These are phyloP conservation scores for Elsinoe ampelina DNA, from an alignment of 2,329 filamentous ascomycete species.

Conservation along the genomic window DNA sequence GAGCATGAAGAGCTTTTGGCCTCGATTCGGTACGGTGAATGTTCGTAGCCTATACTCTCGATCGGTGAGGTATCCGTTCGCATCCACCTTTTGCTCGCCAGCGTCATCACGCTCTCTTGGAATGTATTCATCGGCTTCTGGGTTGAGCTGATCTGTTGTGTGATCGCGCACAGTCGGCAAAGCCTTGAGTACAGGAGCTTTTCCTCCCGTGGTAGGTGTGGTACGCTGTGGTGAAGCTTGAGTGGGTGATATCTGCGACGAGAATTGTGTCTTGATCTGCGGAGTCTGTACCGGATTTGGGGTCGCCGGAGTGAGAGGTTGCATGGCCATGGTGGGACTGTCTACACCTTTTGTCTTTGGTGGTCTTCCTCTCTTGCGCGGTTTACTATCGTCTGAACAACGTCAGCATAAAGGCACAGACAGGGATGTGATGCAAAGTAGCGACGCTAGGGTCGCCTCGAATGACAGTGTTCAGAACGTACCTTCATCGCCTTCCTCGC, in stretches of 20 bases:
- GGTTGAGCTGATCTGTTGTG: conserved; percentile 87
- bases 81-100: conserved; percentile 86
- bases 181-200: conserved; percentile 74
- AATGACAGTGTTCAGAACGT: conserved; percentile 40
- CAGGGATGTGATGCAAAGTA: neutral
- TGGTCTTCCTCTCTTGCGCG: conserved; percentile 52
- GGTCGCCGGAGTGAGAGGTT: conserved; percentile 39
- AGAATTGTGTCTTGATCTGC: conserved; percentile 42
- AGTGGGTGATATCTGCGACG: conserved; percentile 44
- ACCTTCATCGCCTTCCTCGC: conserved; percentile 52
- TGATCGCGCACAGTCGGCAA: conserved; percentile 93
- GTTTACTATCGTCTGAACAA: conserved; percentile 35
- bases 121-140: conserved; percentile 86
- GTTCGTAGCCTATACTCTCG: conserved; percentile 89
- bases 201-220: conserved; percentile 55
- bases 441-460: neutral
- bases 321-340: conserved; percentile 46
- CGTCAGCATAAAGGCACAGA: conserved; percentile 19
- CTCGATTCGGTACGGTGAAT: conserved; percentile 82
- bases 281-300: conserved; percentile 43
- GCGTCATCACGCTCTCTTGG: conserved; percentile 87
- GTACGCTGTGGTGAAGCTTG: conserved; percentile 63
- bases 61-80: conserved; percentile 71
- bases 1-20: conserved; percentile 95
- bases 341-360: conserved; percentile 55